Base-by-base conservation (phyloP, 139 green algal species). In the Coccomyxa sp. region DNA sequence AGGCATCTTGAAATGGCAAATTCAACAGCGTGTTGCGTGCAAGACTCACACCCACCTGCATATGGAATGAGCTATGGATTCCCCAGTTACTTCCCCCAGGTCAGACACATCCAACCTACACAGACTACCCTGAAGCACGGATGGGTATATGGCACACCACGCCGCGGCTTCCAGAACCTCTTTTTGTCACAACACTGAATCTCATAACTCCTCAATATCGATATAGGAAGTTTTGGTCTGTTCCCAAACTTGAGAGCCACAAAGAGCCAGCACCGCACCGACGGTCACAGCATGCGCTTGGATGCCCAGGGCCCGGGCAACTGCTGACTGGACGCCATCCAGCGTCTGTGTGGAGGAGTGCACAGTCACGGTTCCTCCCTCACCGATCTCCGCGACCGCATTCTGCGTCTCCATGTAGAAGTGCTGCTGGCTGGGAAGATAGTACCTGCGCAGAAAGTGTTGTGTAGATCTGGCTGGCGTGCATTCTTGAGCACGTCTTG, bases 401-500 rank as follows among this genome's bases (percentile, higher is more conserved):
- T 59, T 59, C 58, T 87, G 84, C 13, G 87, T 74, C 81, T 90
- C 87, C 87, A 90, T 90, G 85, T 89, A 90, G 11, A 90, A 79
- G 78, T 90, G 87, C 85, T 89, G 87, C 87, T 90, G 87, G 21
- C 76, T 75, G 18, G 85, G 85, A 38, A 88, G 63, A 25, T 21
- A 71, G 63, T 71, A 71, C 63, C 63, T 71, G 63, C 63, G 9
- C 63, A 71, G 63, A 25, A 3, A 71, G 59, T 63, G n/a, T n/a
- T n/a, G n/a, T n/a, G n/a, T n/a, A n/a, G n/a, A n/a, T n/a, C n/a
- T n/a, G n/a, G n/a, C n/a, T n/a, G n/a, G n/a, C n/a, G n/a, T n/a
- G n/a, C n/a, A n/a, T n/a, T n/a, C n/a, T n/a, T n/a, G n/a, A n/a
- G n/a, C n/a, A n/a, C n/a, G n/a, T n/a, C n/a, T n/a, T n/a, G n/a